A percentile compares a stretch with the other conserved stretches of the same genome.
Evolutionary conservation across 2,329 filamentous ascomycete species (phyloP).

Genomic region (Tolypocladium guangdongense): DNA sequence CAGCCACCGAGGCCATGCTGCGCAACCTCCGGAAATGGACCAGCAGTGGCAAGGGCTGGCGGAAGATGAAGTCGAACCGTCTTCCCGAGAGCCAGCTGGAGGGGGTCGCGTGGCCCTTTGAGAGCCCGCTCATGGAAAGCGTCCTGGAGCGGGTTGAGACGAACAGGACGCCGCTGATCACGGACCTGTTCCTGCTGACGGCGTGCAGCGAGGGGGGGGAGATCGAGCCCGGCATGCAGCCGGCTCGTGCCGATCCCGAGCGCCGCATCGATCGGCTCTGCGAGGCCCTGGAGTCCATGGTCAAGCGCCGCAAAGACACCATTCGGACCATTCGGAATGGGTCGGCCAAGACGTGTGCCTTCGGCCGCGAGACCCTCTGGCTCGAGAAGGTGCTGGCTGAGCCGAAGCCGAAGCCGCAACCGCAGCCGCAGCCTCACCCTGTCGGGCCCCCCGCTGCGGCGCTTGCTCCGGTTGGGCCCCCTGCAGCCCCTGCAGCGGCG

Average conservation of each 20-base stretch:
- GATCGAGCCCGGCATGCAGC: background rate
- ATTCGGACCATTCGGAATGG: accelerated
- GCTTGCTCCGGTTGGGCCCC: background rate
- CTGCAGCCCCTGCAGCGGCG: too few relatives aligned
- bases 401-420: too few relatives aligned
- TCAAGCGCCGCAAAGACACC: background rate
- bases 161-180: background rate
- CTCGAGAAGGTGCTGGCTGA: background rate
- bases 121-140: background rate
- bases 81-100: background rate
- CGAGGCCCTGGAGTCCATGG: background rate
- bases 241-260: background rate
- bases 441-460: background rate
- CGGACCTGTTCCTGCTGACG: background rate
- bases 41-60: too few relatives aligned
- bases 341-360: background rate
- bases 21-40: too few relatives aligned
- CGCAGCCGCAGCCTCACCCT: background rate
- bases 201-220: background rate
- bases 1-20: too few relatives aligned
- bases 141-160: background rate
- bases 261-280: background rate
- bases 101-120: background rate
- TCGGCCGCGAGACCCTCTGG: background rate
- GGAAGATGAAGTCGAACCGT: too few relatives aligned